Evolutionary conservation across 805 yeast genomes (phyloP), one percentile per base, ranked within the genome.

Genomic region (Wickerhamomyces subpelliculosus): DNA sequence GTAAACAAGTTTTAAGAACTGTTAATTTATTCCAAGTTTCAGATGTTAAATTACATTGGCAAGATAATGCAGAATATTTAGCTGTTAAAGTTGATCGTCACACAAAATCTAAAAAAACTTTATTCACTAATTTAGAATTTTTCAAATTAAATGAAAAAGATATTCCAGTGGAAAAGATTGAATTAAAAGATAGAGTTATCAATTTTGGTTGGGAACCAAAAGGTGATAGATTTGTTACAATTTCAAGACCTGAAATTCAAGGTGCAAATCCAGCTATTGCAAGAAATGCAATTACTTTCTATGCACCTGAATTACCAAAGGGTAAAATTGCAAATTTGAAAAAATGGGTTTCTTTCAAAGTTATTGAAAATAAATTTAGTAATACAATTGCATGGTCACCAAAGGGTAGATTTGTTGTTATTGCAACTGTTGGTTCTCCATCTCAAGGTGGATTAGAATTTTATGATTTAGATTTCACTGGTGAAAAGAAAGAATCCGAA

Each of bases 71-170:
- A 46, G 80, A 78, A 52, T 82, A 69, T 60, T 67, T 93, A 58
- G 86, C 96, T 68, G 94, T 89, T 57, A 87, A 85, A 68, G 96
- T 93, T 51, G 96, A 89, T 63, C 86, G 97, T 67, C 96, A 88
- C 66, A 86, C 97, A 40, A 93, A 93, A 65, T 83, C 96, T 35
- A 85, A 83, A 62, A 93, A 94, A 75, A 85, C 96, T 17, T 63
- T 81, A 37, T 88, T 87, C 73, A 80, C 96, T 41, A 87, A 87
- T 60, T 73, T 93, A 61, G 97, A 93, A 65, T 82, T 93, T 58
- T 86, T 90, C 75, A 83, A 86, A 55, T 64, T 88, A 41, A 71
- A 72, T 43, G 98, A 90, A 65, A 85, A 78, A 65, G 95, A 84
- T 54, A 77, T 90, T 50, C 97, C 98, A 24, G 95, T 89, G 43